Evolutionary conservation across 441 rosid genomes (phyloP).

Genomic region (Theobroma grandiflorum): DNA sequence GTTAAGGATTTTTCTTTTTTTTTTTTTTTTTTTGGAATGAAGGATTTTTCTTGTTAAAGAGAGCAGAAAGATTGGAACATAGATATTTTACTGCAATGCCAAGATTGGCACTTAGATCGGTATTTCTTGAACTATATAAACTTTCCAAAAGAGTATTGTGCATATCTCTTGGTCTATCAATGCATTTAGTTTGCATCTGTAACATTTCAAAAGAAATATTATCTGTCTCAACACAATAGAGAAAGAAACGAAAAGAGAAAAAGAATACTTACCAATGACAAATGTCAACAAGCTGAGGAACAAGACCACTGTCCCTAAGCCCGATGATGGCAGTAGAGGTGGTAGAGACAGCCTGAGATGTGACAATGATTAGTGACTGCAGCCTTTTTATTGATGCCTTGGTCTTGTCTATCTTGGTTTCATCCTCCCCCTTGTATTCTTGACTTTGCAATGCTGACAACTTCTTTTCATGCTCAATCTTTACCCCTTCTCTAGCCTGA

Average conservation of each 20-base stretch:
- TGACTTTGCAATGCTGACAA: slow-evolving; percentile 82
- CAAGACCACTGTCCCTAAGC: slow-evolving; percentile 86
- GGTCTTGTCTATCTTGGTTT: slow-evolving; percentile 81
- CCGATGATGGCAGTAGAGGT: slow-evolving; percentile 79
- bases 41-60: background rate
- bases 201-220: background rate
- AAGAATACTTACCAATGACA: slow-evolving; percentile 76
- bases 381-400: slow-evolving; percentile 72
- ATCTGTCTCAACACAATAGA: background rate
- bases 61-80: background rate
- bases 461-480: slow-evolving; percentile 90
- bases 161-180: background rate
- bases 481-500: slow-evolving; percentile 86
- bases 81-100: background rate
- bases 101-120: background rate
- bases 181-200: background rate
- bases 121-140: background rate
- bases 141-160: background rate
- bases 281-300: slow-evolving; percentile 85
- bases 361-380: slow-evolving; percentile 75
- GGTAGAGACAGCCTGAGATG: slow-evolving; percentile 88
- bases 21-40: background rate
- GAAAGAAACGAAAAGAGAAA: slow-evolving; percentile 16
- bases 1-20: background rate
- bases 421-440: slow-evolving; percentile 88